Base-by-base conservation (phyloP, 805 yeast genomes). In the Teunomyces stri region DNA sequence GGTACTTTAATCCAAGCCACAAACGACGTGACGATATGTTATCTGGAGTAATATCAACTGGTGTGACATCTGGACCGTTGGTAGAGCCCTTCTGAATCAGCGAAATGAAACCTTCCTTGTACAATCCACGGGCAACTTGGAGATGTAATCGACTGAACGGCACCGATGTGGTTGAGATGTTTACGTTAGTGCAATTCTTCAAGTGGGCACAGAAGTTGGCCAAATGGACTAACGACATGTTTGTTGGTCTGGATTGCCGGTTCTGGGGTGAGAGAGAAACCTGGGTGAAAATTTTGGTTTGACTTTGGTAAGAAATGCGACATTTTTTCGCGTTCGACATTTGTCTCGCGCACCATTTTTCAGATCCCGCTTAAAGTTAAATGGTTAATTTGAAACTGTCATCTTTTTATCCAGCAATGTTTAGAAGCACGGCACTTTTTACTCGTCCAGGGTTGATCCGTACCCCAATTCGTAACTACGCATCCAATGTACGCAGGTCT, bases 1-100 rank as follows among this genome's bases (percentile, higher is more conserved):
- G 81, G 66, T 94, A 94, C 65, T 94, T 94, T 64, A 94, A 73
- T 2, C 91, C 95, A 16, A 94, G 66, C 99, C 99, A 94, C 43
- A 94, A 76, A 56, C 96, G 78, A 60, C 98, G 82, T 1, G 91
- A 79, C 15, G 96, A 68, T 27, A 94, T 81, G 61, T 92, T 91
- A 62, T 88, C 96, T 29, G 86, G 90, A 0, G 98, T 90, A 18
- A 82, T 87, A 37, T 85, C 90, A 3, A 81, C 82, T 0, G 91
- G 85, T 1, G 71, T 72, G 39, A 71, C 62, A 64, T 94, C 98
- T 11, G 99, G 98, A 1, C 97, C 96, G 7, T 78, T 63, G 1
- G 80, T 72, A 6, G 92, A 86, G 2, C 99, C 99, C 59, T 88
- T 80, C 60, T 88, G 95, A 44, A 94, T 78, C 2, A 90, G 80